Evolutionary conservation across 148 eudicot genomes (phyloP).

Genomic region (Camellia lanceoleosa): DNA sequence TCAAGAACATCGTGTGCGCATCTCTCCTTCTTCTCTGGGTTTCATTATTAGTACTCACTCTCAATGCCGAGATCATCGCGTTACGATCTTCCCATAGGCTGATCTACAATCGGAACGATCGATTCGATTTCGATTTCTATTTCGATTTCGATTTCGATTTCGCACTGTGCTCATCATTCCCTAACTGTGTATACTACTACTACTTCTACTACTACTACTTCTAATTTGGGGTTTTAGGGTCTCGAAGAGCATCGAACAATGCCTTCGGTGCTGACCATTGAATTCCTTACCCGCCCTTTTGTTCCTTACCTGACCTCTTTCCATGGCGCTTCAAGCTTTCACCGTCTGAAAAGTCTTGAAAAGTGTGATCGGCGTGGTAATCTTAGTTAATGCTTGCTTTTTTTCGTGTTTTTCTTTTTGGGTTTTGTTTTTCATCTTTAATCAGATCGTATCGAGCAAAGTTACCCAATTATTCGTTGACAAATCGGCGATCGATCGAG

Average conservation of each 20-base stretch:
- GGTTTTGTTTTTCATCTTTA: neutral
- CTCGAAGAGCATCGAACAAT: slow-evolving; percentile 74
- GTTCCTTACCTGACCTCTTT: slow-evolving; percentile 33
- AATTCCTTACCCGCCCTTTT: slow-evolving; percentile 40
- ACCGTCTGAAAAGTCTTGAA: slow-evolving; percentile 73
- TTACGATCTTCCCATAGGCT: too few relatives aligned
- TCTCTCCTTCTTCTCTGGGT: too few relatives aligned
- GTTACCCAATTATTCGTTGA: neutral
- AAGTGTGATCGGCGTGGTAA: slow-evolving; percentile 90
- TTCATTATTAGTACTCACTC: too few relatives aligned
- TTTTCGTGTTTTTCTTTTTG: neutral
- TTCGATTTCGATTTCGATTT: too few relatives aligned
- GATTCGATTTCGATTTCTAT: too few relatives aligned
- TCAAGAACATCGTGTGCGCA: too few relatives aligned
- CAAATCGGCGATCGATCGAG: neutral
- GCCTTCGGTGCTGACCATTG: slow-evolving; percentile 71
- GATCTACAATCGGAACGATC: too few relatives aligned
- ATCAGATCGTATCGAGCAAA: neutral
- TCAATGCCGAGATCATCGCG: too few relatives aligned
- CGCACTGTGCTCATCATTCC: neutral
- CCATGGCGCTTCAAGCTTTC: slow-evolving; percentile 51
- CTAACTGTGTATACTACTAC: too few relatives aligned
- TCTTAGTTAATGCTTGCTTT: slow-evolving; percentile 65
- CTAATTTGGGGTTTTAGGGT: neutral
- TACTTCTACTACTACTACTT: too few relatives aligned